phyloP scores from a whole-genome alignment of 2,329 filamentous ascomycete species.

The Pseudogymnoascus sp. region DNA sequence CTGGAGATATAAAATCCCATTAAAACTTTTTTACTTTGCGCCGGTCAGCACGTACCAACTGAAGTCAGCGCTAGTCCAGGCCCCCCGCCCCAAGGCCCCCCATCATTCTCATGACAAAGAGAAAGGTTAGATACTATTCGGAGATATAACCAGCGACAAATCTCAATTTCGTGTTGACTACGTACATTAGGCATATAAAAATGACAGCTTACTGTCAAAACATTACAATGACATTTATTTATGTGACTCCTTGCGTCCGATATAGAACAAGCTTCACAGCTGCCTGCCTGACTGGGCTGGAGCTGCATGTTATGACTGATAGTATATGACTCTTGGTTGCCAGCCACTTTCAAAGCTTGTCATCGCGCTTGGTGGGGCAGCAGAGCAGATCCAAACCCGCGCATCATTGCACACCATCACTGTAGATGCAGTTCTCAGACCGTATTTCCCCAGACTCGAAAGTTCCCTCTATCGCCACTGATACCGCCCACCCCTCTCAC shows the following conservation, averaged over 20 bases:
- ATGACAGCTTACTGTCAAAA: not conserved
- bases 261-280: not conserved
- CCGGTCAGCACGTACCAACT: not conserved
- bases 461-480: not conserved
- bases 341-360: not conserved
- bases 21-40: conserved; percentile 6
- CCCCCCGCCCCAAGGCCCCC: not conserved
- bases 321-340: conserved; percentile 1
- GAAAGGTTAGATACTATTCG: not conserved
- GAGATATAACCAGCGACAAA: not conserved
- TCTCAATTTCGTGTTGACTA: not conserved
- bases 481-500: not conserved
- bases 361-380: not conserved
- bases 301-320: not conserved
- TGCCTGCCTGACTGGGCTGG: not conserved
- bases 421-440: not conserved
- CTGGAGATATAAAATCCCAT: not conserved
- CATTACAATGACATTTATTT: not conserved
- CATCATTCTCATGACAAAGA: not conserved
- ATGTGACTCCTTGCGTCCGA: not conserved
- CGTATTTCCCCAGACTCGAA: not conserved
- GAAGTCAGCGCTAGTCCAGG: not conserved
- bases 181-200: not conserved
- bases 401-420: not conserved
- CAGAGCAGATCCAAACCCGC: not conserved